Conservation (phyloP, 2,329 filamentous ascomycete genomes). For the Rhytidhysteron rufulum region DNA sequence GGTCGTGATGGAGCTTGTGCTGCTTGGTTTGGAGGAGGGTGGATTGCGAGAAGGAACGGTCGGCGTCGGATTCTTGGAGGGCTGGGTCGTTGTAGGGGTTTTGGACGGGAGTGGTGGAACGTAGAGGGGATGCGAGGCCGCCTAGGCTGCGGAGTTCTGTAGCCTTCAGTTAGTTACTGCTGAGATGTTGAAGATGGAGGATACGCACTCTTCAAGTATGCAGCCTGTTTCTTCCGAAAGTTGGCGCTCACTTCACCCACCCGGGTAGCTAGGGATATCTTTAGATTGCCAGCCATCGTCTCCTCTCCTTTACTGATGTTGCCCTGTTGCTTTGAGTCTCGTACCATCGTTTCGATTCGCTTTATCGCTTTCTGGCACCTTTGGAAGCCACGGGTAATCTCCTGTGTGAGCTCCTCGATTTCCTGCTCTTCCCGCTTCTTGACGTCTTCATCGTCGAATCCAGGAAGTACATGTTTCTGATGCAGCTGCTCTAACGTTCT, state of each 20-base stretch:
- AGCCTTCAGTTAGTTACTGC: slow-evolving; percentile 14
- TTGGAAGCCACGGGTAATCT: slow-evolving; percentile 85
- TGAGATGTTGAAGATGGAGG: slow-evolving; percentile 34
- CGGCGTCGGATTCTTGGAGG: slow-evolving; percentile 81
- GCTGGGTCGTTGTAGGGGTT: slow-evolving; percentile 80
- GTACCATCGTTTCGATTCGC: slow-evolving; percentile 80
- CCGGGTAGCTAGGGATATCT: slow-evolving; percentile 80
- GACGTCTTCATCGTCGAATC: slow-evolving; percentile 91
- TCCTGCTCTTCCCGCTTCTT: slow-evolving; percentile 82
- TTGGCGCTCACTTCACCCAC: slow-evolving; percentile 88
- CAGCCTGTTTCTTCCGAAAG: slow-evolving; percentile 96
- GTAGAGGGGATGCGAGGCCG: slow-evolving; percentile 48
- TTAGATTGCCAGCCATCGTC: slow-evolving; percentile 93
- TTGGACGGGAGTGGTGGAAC: slow-evolving; percentile 41
- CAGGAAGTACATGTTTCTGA: slow-evolving; percentile 93
- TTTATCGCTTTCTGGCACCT: slow-evolving; percentile 86
- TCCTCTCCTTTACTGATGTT: slow-evolving; percentile 79
- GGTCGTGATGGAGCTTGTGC: slow-evolving; percentile 58
- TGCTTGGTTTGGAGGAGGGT: slow-evolving; percentile 77
- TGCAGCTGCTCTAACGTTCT: slow-evolving; percentile 86
- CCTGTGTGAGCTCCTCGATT: slow-evolving; percentile 86
- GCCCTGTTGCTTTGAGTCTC: slow-evolving; percentile 69
- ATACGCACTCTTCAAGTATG: slow-evolving; percentile 81
- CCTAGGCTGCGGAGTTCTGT: slow-evolving; percentile 44
- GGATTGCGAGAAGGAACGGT: slow-evolving; percentile 86